phyloP scores from a whole-genome alignment of 2,329 filamentous ascomycete genomes.

The Ophiostoma himal-ulmi region DNA sequence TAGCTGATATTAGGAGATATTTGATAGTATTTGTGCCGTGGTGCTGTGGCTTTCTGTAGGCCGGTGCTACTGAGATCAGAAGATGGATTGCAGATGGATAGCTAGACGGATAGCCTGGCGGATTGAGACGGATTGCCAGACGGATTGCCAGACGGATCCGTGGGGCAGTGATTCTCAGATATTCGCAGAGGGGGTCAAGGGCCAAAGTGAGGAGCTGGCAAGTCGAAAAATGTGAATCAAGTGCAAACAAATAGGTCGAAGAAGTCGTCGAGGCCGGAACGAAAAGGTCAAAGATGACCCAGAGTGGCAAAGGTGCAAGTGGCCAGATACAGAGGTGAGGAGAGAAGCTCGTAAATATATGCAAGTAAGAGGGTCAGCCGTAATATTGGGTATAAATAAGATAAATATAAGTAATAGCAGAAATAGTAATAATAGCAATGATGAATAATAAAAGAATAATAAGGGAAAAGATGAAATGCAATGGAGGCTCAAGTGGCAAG shows the following conservation, averaged over 20 bases:
- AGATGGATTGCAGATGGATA: too few species aligned
- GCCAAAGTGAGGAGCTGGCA: slow-evolving; percentile 5
- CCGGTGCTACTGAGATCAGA: not conserved
- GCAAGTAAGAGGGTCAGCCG: slow-evolving; percentile 10
- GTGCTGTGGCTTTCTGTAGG: not conserved
- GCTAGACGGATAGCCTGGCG: not conserved
- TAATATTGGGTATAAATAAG: not conserved
- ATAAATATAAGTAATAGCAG: not conserved
- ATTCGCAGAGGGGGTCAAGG: slow-evolving; percentile 2
- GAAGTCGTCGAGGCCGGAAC: not conserved
- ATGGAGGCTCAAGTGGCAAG: not conserved
- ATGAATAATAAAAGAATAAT: not conserved
- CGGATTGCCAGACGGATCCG: not conserved
- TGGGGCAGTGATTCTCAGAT: slow-evolving; percentile 8
- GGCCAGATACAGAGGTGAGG: not conserved
- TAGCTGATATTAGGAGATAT: not conserved
- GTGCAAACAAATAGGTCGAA: not conserved
- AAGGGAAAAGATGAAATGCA: not conserved
- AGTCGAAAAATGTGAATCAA: slow-evolving; percentile 1
- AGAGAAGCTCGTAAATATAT: not conserved
- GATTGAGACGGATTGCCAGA: not conserved
- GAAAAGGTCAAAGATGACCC: not conserved
- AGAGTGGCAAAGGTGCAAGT: slow-evolving; percentile 12
- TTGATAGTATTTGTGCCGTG: too few species aligned
- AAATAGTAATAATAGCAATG: not conserved